Evolutionary conservation across 2,329 filamentous ascomycete genomes (phyloP).

Genomic region (Ceratocystis colombiana): DNA sequence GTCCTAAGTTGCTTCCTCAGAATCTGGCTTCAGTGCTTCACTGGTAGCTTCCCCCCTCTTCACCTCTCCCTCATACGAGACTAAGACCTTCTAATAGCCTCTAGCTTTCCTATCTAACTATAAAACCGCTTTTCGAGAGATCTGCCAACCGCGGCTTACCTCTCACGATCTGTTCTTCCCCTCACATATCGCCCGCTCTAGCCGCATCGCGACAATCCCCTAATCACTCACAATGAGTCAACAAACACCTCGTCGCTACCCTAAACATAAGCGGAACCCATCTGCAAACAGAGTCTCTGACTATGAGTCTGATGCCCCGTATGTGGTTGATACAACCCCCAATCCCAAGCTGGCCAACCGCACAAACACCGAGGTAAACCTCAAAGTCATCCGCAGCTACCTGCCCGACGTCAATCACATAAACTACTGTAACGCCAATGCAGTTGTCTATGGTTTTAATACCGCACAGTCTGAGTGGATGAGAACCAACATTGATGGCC

Average conservation of each 20-base stretch:
- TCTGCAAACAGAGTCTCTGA: conserved; percentile 42
- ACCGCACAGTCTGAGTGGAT: conserved; percentile 61
- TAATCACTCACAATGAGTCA: conserved; percentile 35
- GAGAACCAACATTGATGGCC: conserved; percentile 75
- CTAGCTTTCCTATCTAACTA: too few species aligned
- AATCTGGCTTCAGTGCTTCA: too few species aligned
- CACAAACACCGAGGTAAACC: conserved; percentile 77
- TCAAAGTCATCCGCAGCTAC: conserved; percentile 72
- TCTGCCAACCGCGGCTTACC: not conserved
- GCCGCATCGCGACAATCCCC: too few species aligned
- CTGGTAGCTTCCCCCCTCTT: not conserved
- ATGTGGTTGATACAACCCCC: conserved; percentile 38
- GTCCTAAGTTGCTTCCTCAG: too few species aligned
- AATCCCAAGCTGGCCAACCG: conserved; percentile 45
- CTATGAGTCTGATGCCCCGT: conserved; percentile 56
- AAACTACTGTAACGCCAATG: conserved; percentile 71
- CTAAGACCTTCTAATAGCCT: too few species aligned
- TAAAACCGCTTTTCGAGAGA: too few species aligned
- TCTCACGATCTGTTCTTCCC: not conserved
- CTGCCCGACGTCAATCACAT: conserved; percentile 63
- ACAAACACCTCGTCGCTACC: conserved; percentile 35
- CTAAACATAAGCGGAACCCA: conserved; percentile 35
- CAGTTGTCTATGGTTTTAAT: conserved; percentile 74
- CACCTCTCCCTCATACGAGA: too few species aligned
- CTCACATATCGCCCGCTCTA: not conserved